phyloP scores from a whole-genome alignment of 2,329 filamentous ascomycete species.

The Cylindrodendrum hubeiense region DNA sequence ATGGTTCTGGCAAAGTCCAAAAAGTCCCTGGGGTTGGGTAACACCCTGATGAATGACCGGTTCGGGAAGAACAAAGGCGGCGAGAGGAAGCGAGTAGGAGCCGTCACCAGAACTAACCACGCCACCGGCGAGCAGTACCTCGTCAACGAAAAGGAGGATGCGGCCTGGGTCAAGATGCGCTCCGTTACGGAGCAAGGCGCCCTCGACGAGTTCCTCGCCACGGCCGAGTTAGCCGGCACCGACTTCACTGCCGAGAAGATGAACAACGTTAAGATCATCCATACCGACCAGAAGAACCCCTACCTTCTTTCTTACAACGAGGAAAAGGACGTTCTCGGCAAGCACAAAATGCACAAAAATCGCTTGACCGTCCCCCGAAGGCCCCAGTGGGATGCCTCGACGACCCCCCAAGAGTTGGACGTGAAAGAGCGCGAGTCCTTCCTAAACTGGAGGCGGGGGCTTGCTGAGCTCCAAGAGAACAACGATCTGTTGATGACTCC shows the following conservation, averaged over 20 bases:
- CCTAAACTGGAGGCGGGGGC: constrained; percentile 87
- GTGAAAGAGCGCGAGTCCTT: constrained; percentile 82
- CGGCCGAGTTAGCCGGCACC: constrained; percentile 95
- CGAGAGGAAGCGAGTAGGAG: constrained; percentile 78
- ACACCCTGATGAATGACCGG: constrained; percentile 98
- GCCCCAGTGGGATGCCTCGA: constrained; percentile 88
- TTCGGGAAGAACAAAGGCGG: constrained; percentile 93
- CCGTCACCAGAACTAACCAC: constrained; percentile 77
- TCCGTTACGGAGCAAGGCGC: constrained; percentile 97
- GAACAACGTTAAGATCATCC: constrained; percentile 99
- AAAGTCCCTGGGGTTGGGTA: constrained; percentile 93
- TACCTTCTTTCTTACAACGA: constrained; percentile 89
- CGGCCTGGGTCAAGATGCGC: constrained; percentile 99
- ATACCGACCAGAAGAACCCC: constrained; percentile 95
- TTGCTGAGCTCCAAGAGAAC: constrained; percentile 94
- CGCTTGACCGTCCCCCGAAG: constrained; percentile 90
- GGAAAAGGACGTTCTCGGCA: constrained; percentile 81
- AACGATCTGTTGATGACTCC: constrained; percentile 97
- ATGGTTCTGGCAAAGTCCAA: constrained; percentile 88
- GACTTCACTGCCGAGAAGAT: constrained; percentile 99
- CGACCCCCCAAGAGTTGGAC: constrained; percentile 87
- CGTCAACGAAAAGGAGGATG: constrained; percentile 90
- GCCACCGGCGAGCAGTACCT: constrained; percentile 90
- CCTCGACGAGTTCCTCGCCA: constrained; percentile 95
- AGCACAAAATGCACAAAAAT: constrained; percentile 84